Percentiles rank a stretch among this genome's conserved stretches.
Conservation (phyloP, 306 rosid genomes). For the Citrullus colocynthis region DNA sequence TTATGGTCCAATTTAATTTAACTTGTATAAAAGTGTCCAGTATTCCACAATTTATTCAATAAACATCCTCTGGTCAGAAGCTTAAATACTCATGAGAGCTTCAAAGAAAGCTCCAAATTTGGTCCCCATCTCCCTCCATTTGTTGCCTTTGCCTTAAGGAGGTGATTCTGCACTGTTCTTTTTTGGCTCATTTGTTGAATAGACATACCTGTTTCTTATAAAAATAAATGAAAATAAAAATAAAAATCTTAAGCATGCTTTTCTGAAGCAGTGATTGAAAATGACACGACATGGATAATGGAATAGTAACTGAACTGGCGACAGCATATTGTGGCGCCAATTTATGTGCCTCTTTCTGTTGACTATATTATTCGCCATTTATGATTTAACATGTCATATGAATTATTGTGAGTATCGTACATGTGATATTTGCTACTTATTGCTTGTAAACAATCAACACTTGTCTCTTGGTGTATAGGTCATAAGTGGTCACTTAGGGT, state of each 20-base stretch:
- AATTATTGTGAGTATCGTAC: neutral
- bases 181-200: neutral
- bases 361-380: neutral
- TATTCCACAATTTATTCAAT: neutral
- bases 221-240: too few relatives aligned
- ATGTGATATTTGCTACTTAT: neutral
- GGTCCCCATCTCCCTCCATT: neutral
- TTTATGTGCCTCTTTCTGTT: neutral
- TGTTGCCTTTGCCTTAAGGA: too few relatives aligned
- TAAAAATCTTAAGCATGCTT: neutral
- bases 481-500: conserved; percentile 95
- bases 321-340: neutral
- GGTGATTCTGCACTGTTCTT: neutral
- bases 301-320: neutral
- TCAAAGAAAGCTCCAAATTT: too few relatives aligned
- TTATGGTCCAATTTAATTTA: neutral
- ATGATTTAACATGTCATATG: neutral
- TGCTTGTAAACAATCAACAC: neutral
- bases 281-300: too few relatives aligned
- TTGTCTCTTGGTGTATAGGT: conserved; percentile 42
- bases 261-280: neutral
- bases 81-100: too few relatives aligned
- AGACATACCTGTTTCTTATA: neutral
- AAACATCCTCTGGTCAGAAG: neutral
- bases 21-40: neutral